phyloP scores from a whole-genome alignment of 2,329 filamentous ascomycete species.

The Leptodontidium sp. region DNA sequence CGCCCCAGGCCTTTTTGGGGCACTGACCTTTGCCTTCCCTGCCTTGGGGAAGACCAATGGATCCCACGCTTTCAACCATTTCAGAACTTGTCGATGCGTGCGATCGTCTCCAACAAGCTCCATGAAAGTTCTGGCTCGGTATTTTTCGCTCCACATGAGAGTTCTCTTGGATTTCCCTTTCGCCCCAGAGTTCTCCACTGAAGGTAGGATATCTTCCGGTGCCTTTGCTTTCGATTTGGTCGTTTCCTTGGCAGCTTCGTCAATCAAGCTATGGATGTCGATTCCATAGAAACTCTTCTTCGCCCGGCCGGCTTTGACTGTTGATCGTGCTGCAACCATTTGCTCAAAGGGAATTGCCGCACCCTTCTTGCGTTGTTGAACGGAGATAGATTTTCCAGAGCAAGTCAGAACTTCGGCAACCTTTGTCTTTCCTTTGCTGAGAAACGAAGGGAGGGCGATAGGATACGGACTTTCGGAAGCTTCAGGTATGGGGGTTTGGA shows the following conservation, averaged over 20 bases:
- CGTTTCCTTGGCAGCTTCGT: constrained; percentile 52
- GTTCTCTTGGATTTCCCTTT: constrained; percentile 49
- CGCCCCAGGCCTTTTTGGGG: constrained; percentile 51
- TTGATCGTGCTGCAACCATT: constrained; percentile 73
- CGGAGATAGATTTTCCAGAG: constrained; percentile 61
- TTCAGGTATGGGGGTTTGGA: not conserved
- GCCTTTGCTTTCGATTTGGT: constrained; percentile 16
- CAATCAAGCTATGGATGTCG: constrained; percentile 85
- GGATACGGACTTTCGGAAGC: not conserved
- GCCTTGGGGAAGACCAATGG: constrained; percentile 83
- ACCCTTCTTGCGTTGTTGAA: constrained; percentile 61
- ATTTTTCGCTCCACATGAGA: constrained; percentile 95
- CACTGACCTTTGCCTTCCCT: constrained; percentile 63
- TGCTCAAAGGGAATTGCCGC: constrained; percentile 66
- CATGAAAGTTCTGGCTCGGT: constrained; percentile 88
- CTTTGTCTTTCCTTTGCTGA: constrained; percentile 32
- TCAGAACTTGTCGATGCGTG: constrained; percentile 87
- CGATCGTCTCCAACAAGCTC: constrained; percentile 94
- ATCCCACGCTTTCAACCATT: constrained; percentile 96
- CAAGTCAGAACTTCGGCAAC: constrained; percentile 43
- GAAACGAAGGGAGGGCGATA: constrained; percentile 37
- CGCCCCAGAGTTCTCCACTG: constrained; percentile 49
- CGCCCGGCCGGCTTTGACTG: constrained; percentile 71
- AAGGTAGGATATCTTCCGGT: constrained; percentile 46
- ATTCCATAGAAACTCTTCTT: constrained; percentile 88